Evolutionary conservation across 1,284 basidiomycete genomes (phyloP).

Genomic region (Agroathelia rolfsii): DNA sequence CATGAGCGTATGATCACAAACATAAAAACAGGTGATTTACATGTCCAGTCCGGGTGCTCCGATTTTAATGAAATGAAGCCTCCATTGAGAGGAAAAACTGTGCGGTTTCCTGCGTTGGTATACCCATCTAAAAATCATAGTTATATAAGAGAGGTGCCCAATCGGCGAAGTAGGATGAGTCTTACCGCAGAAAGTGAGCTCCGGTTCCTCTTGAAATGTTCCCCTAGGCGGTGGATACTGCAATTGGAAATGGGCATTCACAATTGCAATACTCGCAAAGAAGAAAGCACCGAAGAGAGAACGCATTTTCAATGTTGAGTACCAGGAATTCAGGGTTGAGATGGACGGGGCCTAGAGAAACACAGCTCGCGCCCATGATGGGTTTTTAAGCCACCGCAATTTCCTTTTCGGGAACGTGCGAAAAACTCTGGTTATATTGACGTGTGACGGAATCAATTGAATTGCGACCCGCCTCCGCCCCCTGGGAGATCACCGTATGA

Average conservation of each 20-base stretch:
- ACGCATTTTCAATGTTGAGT: no score
- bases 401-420: no score
- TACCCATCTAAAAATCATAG: slow-evolving; percentile 37
- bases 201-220: slow-evolving; percentile 43
- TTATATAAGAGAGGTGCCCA: slow-evolving; percentile 2
- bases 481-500: no score
- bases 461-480: no score
- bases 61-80: slow-evolving; percentile 47
- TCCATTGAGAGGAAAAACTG: slow-evolving; percentile 50
- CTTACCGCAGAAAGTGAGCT: slow-evolving; percentile 49
- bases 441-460: no score
- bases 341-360: no score
- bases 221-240: slow-evolving; percentile 57
- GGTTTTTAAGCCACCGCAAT: no score
- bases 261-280: no score
- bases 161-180: slow-evolving; percentile 5
- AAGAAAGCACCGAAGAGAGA: no score
- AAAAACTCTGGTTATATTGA: no score
- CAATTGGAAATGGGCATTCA: slow-evolving; percentile 60
- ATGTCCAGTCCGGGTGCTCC: slow-evolving; percentile 47
- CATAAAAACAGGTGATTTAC: slow-evolving; percentile 24
- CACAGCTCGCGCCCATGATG: no score
- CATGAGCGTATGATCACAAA: slow-evolving; percentile 1
- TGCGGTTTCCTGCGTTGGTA: slow-evolving; percentile 35
- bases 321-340: no score